These are phyloP conservation scores for Cladosporium sp. DNA, from an alignment of 2,329 filamentous ascomycete genomes.

Conservation along the genomic window DNA sequence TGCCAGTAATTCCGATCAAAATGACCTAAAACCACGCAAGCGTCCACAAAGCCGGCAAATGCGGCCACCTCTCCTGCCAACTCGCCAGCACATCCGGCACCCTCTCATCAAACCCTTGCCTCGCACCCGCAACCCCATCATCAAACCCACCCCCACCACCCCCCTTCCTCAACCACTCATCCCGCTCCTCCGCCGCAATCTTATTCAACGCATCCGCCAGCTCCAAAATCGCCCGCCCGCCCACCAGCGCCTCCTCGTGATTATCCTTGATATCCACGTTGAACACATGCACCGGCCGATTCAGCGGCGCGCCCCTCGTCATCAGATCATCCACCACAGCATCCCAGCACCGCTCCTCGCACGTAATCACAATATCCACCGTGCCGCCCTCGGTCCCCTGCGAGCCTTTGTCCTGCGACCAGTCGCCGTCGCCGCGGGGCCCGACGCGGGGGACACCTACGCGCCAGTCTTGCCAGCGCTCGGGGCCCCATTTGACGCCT, in stretches of 20 bases:
- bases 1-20: background rate
- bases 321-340: slow-evolving; percentile 93
- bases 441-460: slow-evolving; percentile 80
- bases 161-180: slow-evolving; percentile 71
- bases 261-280: slow-evolving; percentile 99
- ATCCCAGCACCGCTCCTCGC: slow-evolving; percentile 97
- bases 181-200: slow-evolving; percentile 74
- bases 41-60: slow-evolving; percentile 89
- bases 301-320: slow-evolving; percentile 79
- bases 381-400: slow-evolving; percentile 82
- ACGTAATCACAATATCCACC: slow-evolving; percentile 94
- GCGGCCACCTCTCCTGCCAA: slow-evolving; percentile 95
- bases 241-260: slow-evolving; percentile 90
- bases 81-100: slow-evolving; percentile 88
- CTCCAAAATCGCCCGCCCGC: slow-evolving; percentile 88
- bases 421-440: slow-evolving; percentile 39
- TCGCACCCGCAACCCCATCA: slow-evolving; percentile 63
- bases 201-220: slow-evolving; percentile 82
- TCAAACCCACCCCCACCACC: slow-evolving; percentile 60
- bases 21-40: slow-evolving; percentile 80
- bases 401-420: slow-evolving; percentile 70
- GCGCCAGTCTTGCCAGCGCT: slow-evolving; percentile 97
- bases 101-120: slow-evolving; percentile 82
- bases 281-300: slow-evolving; percentile 93
- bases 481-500: slow-evolving; percentile 89